Conservation (phyloP, 2,329 filamentous ascomycete genomes). For the Phialophora macrospora region DNA sequence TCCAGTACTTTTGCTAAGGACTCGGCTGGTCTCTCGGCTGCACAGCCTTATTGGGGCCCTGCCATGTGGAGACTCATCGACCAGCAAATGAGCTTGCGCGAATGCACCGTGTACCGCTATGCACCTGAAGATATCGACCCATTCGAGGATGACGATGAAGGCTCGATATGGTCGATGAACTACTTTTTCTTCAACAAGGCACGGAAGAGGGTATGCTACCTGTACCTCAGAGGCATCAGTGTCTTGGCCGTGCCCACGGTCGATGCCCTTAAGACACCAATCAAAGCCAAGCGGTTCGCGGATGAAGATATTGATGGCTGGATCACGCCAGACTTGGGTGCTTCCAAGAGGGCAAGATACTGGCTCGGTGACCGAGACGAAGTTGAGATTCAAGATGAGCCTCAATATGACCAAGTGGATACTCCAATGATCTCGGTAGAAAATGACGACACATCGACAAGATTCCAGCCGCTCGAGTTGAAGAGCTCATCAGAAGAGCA, state of each 20-base stretch:
- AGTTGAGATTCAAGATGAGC: conserved; percentile 45
- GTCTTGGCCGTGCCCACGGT: conserved; percentile 70
- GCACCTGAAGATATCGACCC: conserved; percentile 80
- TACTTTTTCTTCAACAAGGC: conserved; percentile 98
- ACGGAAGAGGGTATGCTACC: conserved; percentile 88
- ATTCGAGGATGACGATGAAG: conserved; percentile 89
- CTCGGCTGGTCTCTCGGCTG: conserved; percentile 50
- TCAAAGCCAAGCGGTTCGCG: conserved; percentile 53
- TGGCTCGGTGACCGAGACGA: conserved; percentile 76
- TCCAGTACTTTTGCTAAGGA: conserved; percentile 48
- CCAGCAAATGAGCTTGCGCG: conserved; percentile 88
- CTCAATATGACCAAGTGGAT: not conserved
- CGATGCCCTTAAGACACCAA: conserved; percentile 52
- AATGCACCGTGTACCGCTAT: conserved; percentile 90
- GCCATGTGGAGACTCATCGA: conserved; percentile 92
- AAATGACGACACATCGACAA: conserved; percentile 8
- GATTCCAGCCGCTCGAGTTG: not conserved
- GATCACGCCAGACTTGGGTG: conserved; percentile 59
- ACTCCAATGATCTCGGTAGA: conserved; percentile 45
- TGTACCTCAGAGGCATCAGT: conserved; percentile 86
- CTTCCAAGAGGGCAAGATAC: conserved; percentile 80
- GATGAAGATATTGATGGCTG: conserved; percentile 53
- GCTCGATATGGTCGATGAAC: conserved; percentile 91
- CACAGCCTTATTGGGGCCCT: conserved; percentile 72
- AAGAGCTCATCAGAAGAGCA: conserved; percentile 13